Conservation (phyloP, 2,329 filamentous ascomycete genomes). For the Endothia cerciana region DNA sequence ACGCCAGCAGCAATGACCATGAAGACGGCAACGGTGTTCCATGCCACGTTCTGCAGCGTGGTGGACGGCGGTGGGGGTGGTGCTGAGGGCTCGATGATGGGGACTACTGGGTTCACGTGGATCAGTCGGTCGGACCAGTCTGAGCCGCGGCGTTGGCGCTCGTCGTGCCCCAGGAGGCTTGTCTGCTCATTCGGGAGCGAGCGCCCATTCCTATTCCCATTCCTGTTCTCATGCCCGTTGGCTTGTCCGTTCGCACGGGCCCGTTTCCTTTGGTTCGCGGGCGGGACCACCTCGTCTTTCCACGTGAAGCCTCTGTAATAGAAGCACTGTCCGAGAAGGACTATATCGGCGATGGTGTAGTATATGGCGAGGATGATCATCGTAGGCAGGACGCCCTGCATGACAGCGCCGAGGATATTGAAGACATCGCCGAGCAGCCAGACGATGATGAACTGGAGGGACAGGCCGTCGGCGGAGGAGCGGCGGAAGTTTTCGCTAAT, state of each 20-base stretch:
- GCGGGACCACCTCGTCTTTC: constrained; percentile 55
- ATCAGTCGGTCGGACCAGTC: constrained; percentile 60
- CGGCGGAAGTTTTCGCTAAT: constrained; percentile 94
- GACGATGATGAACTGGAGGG: constrained; percentile 87
- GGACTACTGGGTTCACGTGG: constrained; percentile 81
- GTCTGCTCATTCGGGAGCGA: constrained; percentile 54
- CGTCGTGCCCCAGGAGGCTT: constrained; percentile 47
- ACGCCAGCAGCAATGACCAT: constrained; percentile 85
- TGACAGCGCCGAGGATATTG: constrained; percentile 89
- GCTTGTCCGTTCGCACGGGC: background rate
- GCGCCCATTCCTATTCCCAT: constrained; percentile 24
- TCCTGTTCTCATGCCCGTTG: constrained; percentile 15
- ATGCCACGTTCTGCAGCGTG: constrained; percentile 61
- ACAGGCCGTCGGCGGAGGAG: constrained; percentile 83
- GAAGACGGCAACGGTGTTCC: constrained; percentile 76
- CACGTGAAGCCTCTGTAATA: constrained; percentile 88
- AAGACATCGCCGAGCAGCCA: constrained; percentile 96
- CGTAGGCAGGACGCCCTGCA: constrained; percentile 90
- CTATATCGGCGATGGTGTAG: constrained; percentile 89
- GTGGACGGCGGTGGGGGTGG: constrained; percentile 50
- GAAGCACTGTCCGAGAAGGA: constrained; percentile 87
- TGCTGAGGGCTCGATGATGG: constrained; percentile 62
- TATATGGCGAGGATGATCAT: constrained; percentile 96
- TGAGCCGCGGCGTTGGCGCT: constrained; percentile 55
- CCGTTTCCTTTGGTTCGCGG: constrained; percentile 44